phyloP scores from a whole-genome alignment of 2,329 filamentous ascomycete genomes.

The Colletotrichum neosansevieriae region DNA sequence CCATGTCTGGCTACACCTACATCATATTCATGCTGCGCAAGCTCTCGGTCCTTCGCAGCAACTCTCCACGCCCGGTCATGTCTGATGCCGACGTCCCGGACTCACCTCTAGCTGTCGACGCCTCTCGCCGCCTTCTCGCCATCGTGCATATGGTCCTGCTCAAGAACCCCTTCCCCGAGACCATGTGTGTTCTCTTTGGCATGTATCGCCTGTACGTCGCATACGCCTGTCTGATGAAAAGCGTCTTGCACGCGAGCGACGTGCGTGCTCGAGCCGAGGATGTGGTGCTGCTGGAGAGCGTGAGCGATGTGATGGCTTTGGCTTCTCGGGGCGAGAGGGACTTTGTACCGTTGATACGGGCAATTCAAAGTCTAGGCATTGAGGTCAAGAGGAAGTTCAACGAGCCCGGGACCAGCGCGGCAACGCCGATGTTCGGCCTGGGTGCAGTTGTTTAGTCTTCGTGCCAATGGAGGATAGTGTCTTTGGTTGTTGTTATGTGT shows the following conservation, averaged over 20 bases:
- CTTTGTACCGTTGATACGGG: constrained; percentile 45
- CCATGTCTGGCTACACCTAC: constrained; percentile 47
- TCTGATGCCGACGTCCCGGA: constrained; percentile 47
- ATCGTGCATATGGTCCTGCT: constrained; percentile 41
- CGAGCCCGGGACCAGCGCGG: neutral
- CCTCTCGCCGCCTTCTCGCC: constrained; percentile 43
- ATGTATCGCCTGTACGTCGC: constrained; percentile 47
- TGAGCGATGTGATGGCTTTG: constrained; percentile 39
- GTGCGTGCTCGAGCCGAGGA: constrained; percentile 40
- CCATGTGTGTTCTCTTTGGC: constrained; percentile 44
- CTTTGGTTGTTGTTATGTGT: neutral
- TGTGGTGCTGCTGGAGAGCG: constrained; percentile 41
- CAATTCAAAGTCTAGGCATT: constrained; percentile 44
- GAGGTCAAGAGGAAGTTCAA: constrained; percentile 43
- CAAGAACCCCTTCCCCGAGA: constrained; percentile 44
- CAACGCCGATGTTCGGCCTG: neutral
- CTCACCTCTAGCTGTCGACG: constrained; percentile 46
- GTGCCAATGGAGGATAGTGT: neutral
- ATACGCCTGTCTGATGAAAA: constrained; percentile 45
- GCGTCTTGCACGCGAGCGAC: constrained; percentile 42
- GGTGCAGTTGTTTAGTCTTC: neutral
- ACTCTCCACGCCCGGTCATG: constrained; percentile 44
- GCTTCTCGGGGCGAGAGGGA: constrained; percentile 44
- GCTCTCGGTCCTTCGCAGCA: constrained; percentile 41
- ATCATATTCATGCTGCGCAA: constrained; percentile 51